phyloP scores from a whole-genome alignment of 139 green algal genomes.

The Helicosporidium sp. region DNA sequence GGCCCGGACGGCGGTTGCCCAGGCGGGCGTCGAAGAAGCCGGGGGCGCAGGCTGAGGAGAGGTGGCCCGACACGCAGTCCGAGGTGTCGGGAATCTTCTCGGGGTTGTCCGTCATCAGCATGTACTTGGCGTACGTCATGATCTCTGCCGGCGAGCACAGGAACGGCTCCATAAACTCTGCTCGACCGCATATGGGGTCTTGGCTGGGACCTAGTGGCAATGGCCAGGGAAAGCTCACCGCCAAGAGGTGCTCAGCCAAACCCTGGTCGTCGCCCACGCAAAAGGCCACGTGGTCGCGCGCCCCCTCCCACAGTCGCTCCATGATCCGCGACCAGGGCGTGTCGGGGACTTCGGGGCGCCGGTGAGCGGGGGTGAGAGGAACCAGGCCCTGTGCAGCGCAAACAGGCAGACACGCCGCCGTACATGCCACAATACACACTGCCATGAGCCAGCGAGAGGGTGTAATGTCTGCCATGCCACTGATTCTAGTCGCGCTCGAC shows the following conservation, averaged over 20 bases:
- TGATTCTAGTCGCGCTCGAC: too few species aligned
- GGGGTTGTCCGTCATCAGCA: constrained; percentile 25
- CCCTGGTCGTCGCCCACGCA: constrained; percentile 13
- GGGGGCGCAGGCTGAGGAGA: constrained; percentile 11
- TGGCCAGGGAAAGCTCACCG: constrained; percentile 12
- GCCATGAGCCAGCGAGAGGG: too few species aligned
- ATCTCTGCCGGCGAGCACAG: constrained; percentile 18
- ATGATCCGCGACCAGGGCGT: constrained; percentile 10
- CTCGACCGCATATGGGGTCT: constrained; percentile 19
- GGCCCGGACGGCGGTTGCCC: not conserved
- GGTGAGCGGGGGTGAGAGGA: not conserved
- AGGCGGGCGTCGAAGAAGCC: constrained; percentile 22
- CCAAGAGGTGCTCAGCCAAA: constrained; percentile 7
- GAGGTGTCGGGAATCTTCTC: constrained; percentile 26
- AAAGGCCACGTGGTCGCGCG: constrained; percentile 15
- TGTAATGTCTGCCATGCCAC: too few species aligned
- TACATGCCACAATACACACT: too few species aligned
- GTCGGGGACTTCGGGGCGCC: not conserved
- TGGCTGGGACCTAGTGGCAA: constrained; percentile 5
- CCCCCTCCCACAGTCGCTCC: constrained; percentile 5
- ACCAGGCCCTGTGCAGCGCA: not conserved
- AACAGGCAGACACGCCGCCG: too few species aligned
- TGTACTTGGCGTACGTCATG: constrained; percentile 24
- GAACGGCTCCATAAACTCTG: constrained; percentile 5
- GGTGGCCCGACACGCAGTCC: constrained; percentile 5